Evolutionary conservation across 2,329 filamentous ascomycete species (phyloP).

Genomic region (Fusarium verticillioides): DNA sequence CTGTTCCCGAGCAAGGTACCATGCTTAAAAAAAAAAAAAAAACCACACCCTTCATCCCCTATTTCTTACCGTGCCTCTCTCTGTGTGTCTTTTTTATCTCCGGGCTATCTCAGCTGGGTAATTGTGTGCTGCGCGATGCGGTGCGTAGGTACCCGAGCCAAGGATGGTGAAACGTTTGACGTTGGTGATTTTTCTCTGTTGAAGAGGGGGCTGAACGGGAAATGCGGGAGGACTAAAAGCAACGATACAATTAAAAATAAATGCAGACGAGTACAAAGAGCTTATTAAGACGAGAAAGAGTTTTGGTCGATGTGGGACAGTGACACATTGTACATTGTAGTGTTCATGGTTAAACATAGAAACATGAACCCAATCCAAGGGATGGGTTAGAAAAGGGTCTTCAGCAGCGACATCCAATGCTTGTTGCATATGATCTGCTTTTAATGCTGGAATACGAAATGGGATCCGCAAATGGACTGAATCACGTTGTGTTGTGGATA

Average conservation of each 20-base stretch:
- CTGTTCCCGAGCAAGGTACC: conserved; percentile 7
- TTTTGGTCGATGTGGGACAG: neutral
- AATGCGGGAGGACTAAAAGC: conserved; percentile 17
- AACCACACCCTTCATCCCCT: conserved; percentile 3
- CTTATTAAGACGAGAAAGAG: neutral
- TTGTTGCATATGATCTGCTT: conserved; percentile 28
- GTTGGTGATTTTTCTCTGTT: conserved; percentile 3
- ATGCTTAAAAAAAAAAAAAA: neutral
- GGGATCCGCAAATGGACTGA: neutral
- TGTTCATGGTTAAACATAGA: conserved; percentile 3
- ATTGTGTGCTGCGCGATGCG: neutral
- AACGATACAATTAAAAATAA: neutral
- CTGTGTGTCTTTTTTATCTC: conserved; percentile 7
- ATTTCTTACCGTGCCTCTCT: conserved; percentile 14
- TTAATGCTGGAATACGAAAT: conserved; percentile 23
- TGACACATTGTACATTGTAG: neutral
- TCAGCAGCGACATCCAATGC: conserved; percentile 10
- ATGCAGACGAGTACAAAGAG: neutral
- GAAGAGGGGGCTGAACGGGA: conserved; percentile 20
- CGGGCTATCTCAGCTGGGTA: conserved; percentile 2
- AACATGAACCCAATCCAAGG: neutral
- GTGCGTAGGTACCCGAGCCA: conserved; percentile 3
- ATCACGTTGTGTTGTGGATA: conserved; percentile 14
- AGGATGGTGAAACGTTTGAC: conserved; percentile 28
- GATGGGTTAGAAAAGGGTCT: neutral